Percentiles rank a stretch among this genome's conserved stretches.
Evolutionary conservation across 352 stramenopile genomes (phyloP).

Genomic region (Plasmopara viticola): DNA sequence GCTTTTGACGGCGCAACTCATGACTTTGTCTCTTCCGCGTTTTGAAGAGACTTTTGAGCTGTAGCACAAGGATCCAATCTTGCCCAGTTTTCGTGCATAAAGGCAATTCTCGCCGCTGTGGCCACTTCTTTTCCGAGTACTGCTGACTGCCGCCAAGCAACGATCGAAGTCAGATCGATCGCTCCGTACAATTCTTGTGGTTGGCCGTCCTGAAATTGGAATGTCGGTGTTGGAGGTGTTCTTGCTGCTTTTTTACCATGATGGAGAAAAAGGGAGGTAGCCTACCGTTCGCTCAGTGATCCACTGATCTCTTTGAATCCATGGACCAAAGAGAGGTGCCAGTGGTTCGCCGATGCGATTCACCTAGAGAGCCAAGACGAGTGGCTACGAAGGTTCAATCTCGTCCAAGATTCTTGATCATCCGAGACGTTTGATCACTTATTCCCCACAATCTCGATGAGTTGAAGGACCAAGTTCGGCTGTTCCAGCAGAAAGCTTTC

Average conservation of each 20-base stretch:
- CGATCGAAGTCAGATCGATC: neutral
- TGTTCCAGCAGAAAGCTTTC: neutral
- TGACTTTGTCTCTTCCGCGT: too few species aligned
- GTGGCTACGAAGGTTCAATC: neutral
- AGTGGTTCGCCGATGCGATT: constrained; percentile 12
- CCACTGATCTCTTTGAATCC: constrained; percentile 5
- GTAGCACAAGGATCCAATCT: too few species aligned
- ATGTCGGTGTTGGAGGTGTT: constrained; percentile 21
- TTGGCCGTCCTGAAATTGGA: constrained; percentile 14
- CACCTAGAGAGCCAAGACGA: neutral
- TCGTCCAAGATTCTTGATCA: neutral
- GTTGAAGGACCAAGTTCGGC: too few species aligned
- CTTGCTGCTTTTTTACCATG: constrained; percentile 18
- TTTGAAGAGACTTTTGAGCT: too few species aligned
- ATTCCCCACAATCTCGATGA: too few species aligned
- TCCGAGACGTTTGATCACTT: neutral
- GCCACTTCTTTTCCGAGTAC: too few species aligned
- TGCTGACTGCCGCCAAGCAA: too few species aligned
- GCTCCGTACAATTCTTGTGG: constrained; percentile 6
- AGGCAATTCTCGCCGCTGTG: too few species aligned
- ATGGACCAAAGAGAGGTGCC: constrained; percentile 19
- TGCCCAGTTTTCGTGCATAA: too few species aligned
- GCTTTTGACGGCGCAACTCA: too few species aligned
- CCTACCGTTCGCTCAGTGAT: neutral
- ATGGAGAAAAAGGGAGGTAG: constrained; percentile 11